Conservation (phyloP, 768 basidiomycete species). For the Boletus coccyginus region DNA sequence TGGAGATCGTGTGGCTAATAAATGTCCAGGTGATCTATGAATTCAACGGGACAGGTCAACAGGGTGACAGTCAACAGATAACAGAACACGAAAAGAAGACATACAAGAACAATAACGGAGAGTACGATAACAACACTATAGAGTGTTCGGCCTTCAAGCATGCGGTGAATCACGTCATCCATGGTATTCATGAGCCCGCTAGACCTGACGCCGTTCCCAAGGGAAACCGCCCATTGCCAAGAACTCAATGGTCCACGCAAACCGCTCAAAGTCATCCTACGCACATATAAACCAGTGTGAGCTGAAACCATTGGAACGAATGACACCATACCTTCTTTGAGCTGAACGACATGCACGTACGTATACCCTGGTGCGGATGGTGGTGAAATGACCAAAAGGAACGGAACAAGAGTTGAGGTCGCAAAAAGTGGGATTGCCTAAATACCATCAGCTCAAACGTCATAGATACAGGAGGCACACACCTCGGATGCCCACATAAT, state of each 20-base stretch:
- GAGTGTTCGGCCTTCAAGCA: constrained; percentile 60
- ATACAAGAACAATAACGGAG: constrained; percentile 65
- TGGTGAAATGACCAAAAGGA: constrained; percentile 83
- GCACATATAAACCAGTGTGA: not conserved
- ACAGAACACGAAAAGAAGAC: constrained; percentile 19
- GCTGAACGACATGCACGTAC: too few species aligned
- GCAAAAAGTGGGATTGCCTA: constrained; percentile 97
- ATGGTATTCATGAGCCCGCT: constrained; percentile 85
- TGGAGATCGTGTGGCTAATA: constrained; percentile 97
- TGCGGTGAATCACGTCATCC: constrained; percentile 55
- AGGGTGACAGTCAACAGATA: too few species aligned
- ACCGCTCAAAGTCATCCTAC: constrained; percentile 93
- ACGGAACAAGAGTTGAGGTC: constrained; percentile 88
- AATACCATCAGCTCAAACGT: not conserved
- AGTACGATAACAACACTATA: constrained; percentile 73
- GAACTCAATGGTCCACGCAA: constrained; percentile 93
- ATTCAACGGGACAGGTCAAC: not conserved
- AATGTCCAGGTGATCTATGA: constrained; percentile 81
- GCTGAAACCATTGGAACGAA: too few species aligned
- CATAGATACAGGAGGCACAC: not conserved
- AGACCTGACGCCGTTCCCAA: constrained; percentile 89
- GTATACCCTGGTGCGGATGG: too few species aligned
- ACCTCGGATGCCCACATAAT: constrained; percentile 97
- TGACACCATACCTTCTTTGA: constrained; percentile 74
- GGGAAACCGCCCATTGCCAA: constrained; percentile 98